Conservation (phyloP, 371 early-diverging fungal species). For the Phascolomyces articulosus region DNA sequence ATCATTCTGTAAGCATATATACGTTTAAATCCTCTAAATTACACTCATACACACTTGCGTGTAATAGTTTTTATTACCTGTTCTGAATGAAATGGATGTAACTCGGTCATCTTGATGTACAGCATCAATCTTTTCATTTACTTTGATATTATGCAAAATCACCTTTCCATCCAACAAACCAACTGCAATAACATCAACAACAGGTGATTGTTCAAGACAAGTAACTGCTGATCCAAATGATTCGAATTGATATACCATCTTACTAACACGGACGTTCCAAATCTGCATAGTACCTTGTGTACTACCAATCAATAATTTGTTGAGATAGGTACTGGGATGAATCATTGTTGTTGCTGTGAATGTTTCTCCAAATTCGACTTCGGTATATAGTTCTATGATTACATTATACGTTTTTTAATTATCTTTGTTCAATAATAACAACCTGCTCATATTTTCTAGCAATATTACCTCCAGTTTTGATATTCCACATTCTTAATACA, state of each 20-base stretch:
- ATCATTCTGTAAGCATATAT: no score
- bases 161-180: constrained; percentile 89
- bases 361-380: constrained; percentile 74
- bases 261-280: constrained; percentile 89
- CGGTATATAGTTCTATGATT: constrained; percentile 69
- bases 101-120: constrained; percentile 88
- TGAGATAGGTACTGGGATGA: constrained; percentile 96
- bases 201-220: constrained; percentile 84
- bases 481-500: constrained; percentile 78
- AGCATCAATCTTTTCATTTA: constrained; percentile 73
- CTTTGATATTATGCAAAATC: constrained; percentile 81
- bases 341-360: constrained; percentile 79
- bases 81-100: constrained; percentile 88
- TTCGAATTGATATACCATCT: constrained; percentile 81
- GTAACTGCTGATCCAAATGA: constrained; percentile 78
- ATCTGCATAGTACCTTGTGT: constrained; percentile 88
- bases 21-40: no score
- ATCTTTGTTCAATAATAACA: not conserved
- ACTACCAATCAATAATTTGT: constrained; percentile 90
- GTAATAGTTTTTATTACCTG: constrained; percentile 49
- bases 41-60: no score
- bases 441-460: no score
- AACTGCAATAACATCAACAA: constrained; percentile 90
- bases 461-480: constrained; percentile 65
- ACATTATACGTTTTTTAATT: not conserved